phyloP scores from a whole-genome alignment of 257 asterid genomes.

The Handroanthus guayacan region DNA sequence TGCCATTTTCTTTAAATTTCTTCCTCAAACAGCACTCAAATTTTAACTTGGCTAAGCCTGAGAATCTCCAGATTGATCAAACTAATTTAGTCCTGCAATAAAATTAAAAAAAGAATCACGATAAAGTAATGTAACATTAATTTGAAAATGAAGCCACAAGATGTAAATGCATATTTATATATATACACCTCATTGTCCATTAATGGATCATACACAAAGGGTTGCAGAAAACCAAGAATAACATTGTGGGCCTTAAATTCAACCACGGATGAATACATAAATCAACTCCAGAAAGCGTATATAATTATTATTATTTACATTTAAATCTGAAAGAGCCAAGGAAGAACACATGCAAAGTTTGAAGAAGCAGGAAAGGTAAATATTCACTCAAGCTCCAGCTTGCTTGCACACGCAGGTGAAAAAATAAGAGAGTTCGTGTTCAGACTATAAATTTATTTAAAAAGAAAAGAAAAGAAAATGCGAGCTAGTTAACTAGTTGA shows the following conservation, averaged over 20 bases:
- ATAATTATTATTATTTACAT: not conserved
- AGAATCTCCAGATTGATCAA: conserved; percentile 17
- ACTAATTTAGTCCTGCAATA: not conserved
- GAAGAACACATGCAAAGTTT: conserved; percentile 45
- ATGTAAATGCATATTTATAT: not conserved
- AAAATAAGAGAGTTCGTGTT: conserved; percentile 23
- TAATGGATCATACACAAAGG: not conserved
- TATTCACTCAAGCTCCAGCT: conserved; percentile 23
- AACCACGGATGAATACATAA: not conserved
- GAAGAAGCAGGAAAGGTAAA: conserved; percentile 30
- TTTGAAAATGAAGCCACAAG: not conserved
- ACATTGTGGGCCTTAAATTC: too few relatives aligned
- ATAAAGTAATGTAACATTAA: not conserved
- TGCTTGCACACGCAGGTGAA: conserved; percentile 32
- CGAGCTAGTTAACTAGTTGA: conserved; percentile 8
- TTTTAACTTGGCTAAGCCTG: not conserved
- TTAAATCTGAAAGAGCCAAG: not conserved
- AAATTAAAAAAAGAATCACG: not conserved
- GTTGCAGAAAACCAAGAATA: not conserved
- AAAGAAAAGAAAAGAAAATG: not conserved
- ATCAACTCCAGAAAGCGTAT: conserved; percentile 5
- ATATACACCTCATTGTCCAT: conserved; percentile 20
- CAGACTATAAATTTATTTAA: not conserved
- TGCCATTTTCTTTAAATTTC: conserved; percentile 55
- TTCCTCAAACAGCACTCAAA: too few relatives aligned